These are phyloP conservation scores for Phoma sp. DNA, from an alignment of 2,329 filamentous ascomycete genomes.

Conservation along the genomic window DNA sequence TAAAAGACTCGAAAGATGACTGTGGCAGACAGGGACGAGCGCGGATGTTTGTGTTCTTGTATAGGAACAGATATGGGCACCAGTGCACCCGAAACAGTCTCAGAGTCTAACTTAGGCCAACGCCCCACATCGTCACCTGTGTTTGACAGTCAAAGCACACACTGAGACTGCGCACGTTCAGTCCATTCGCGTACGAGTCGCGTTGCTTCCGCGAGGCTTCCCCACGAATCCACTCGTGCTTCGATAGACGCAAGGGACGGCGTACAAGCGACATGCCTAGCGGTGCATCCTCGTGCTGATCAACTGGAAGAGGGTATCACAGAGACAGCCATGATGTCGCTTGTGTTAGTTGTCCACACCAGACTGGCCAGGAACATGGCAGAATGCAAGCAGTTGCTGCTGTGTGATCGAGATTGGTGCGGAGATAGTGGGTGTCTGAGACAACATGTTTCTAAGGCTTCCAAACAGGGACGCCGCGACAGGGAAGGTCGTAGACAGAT, in stretches of 20 bases:
- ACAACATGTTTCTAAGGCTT: conserved; percentile 15
- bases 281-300: neutral
- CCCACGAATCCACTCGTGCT: conserved; percentile 1
- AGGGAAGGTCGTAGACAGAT: conserved; percentile 6
- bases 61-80: conserved; percentile 5
- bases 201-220: conserved; percentile 6
- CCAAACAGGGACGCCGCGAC: conserved; percentile 4
- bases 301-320: neutral
- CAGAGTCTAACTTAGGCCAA: conserved; percentile 8
- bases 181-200: conserved; percentile 7
- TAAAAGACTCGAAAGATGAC: neutral
- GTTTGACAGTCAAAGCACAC: conserved; percentile 11
- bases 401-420: conserved; percentile 15
- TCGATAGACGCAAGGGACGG: conserved; percentile 3
- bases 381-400: conserved; percentile 3
- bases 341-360: neutral
- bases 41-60: conserved; percentile 13
- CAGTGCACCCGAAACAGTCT: conserved; percentile 14
- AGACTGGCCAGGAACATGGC: neutral
- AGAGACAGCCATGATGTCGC: neutral
- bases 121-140: conserved; percentile 16
- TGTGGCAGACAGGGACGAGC: conserved; percentile 11
- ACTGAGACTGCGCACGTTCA: conserved; percentile 11
- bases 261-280: neutral
- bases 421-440: conserved; percentile 15